Conservation (phyloP, 1,139 yeast genomes). For the Pneumocystis murina region DNA sequence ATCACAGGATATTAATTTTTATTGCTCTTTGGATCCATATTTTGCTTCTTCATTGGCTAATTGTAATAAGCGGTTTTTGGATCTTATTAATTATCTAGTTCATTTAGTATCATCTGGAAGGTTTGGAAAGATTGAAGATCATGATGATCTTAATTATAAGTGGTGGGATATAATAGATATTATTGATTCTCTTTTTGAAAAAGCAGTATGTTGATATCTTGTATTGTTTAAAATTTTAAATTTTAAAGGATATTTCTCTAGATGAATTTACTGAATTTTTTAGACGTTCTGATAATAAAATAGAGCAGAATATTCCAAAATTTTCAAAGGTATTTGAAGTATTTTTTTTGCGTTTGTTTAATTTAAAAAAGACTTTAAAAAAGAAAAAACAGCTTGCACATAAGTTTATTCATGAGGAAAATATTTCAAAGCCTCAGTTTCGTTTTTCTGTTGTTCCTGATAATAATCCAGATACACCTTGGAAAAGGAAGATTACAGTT, state of each 20-base stretch:
- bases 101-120: conserved; percentile 30
- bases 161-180: conserved; percentile 54
- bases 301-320: neutral
- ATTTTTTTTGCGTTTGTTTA: neutral
- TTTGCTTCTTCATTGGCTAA: conserved; percentile 32
- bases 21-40: conserved; percentile 47
- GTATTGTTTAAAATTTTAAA: neutral
- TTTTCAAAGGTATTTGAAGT: neutral
- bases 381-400: conserved; percentile 12
- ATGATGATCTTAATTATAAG: conserved; percentile 33
- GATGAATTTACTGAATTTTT: conserved; percentile 28
- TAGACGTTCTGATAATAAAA: neutral
- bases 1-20: conserved; percentile 66
- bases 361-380: conserved; percentile 5
- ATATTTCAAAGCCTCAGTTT: conserved; percentile 58
- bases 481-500: conserved; percentile 36
- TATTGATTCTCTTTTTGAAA: conserved; percentile 62
- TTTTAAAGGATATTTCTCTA: conserved; percentile 38
- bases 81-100: conserved; percentile 40
- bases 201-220: conserved; percentile 12
- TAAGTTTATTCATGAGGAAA: conserved; percentile 22
- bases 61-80: conserved; percentile 34
- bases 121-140: conserved; percentile 25
- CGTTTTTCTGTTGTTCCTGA: conserved; percentile 45
- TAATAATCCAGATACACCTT: conserved; percentile 56